Conservation (phyloP, 139 green algal species). For the Volvox reticuliferus region DNA sequence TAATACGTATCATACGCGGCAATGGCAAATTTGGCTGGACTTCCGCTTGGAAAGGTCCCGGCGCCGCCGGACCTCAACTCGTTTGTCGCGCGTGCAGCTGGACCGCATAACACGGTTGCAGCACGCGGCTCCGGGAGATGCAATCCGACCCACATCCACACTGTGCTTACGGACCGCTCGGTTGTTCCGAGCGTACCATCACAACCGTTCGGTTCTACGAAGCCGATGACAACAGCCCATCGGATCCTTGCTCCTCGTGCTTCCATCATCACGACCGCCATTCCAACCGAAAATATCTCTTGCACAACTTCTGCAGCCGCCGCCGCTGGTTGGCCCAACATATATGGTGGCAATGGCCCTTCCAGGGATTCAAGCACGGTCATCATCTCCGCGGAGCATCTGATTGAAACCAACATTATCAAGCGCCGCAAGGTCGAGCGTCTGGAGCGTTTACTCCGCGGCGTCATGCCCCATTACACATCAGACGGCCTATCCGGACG, state of each 20-base stretch:
- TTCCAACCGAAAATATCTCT: neutral
- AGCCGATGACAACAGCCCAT: too few relatives aligned
- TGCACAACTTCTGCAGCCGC: neutral
- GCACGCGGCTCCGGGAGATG: neutral
- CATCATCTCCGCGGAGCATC: neutral
- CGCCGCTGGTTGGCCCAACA: neutral
- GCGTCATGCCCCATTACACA: neutral
- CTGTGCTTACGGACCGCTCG: neutral
- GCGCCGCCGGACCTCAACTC: too few relatives aligned
- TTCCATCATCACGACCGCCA: neutral
- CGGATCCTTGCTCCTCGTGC: neutral
- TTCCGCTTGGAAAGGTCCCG: too few relatives aligned
- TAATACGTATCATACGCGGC: too few relatives aligned
- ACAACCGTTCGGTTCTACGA: neutral
- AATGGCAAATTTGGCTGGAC: too few relatives aligned
- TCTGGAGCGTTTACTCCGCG: constrained; percentile 15
- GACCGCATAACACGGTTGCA: too few relatives aligned
- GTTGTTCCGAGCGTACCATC: neutral
- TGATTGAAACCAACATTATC: neutral
- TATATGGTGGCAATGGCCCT: neutral
- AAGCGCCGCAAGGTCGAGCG: constrained; percentile 18
- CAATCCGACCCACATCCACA: neutral
- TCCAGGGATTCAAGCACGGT: neutral
- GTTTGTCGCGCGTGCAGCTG: too few relatives aligned
- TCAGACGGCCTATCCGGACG: neutral